Evolutionary conservation across 495 filamentous ascomycete genomes (phyloP), one percentile per base, ranked within the genome.

Genomic region (Staphylotrichum longicolle): DNA sequence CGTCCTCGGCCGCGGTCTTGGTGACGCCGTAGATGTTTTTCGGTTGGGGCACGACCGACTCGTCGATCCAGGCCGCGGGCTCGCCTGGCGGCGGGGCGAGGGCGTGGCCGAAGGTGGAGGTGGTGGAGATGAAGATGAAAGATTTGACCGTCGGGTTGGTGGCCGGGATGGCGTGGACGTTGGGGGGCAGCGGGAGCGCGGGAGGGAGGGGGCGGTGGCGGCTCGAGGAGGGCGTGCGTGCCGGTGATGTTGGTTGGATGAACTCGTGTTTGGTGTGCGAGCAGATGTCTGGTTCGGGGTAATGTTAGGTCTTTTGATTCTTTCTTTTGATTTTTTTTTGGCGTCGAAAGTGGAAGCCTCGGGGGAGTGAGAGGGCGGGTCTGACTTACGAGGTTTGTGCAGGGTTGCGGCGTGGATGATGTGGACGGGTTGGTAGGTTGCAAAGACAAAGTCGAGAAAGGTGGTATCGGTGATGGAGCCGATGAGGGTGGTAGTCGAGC

Each of bases 1-100:
- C 5, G 20, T 72, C 69, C 49, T 73, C 71, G 9, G 71, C 71
- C 2, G 63, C 64, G 14, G 48, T 39, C 53, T 73, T 73, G 39
- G 69, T 71, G 9, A 59, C 52, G 54, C 71, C 71, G 58, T 73
- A 73, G 45, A 73, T 68, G 51, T 73, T 73, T 27, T 73, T 73
- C 3, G 69, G 67, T 3, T 20, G 30, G 34, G 61, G 62, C 1
- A 32, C 45, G 7, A 68, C 64, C 2, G 46, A n/a, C 49, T 73
- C 71, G 53, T 65, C 55, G 53, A 73, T 73, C 67, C 67, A 70
- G 11, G 40, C 58, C 11, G 71, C 65, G 7, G 67, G 69, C 3
- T 37, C 5, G 35, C 67, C 67, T 0, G 37, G 34, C 1, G 40
- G 3, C 1, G 70, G 63, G n/a, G 35, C 47, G 7, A 73, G 62